These are phyloP conservation scores for Odonthalia washingtoniensis DNA, from an alignment of 31 red algal genomes.

Conservation along the genomic window DNA sequence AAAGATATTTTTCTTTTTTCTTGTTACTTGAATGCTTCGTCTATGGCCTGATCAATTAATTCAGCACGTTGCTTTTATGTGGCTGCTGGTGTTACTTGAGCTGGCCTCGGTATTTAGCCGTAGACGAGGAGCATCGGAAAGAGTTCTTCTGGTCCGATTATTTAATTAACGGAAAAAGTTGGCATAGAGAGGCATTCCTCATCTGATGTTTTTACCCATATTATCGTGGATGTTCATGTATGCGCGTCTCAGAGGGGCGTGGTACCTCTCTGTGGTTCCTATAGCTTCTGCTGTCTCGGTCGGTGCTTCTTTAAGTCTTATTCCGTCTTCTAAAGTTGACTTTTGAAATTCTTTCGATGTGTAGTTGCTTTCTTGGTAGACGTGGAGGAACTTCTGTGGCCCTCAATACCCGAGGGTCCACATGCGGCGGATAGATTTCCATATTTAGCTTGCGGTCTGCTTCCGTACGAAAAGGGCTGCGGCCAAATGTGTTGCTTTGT, in stretches of 20 bases:
- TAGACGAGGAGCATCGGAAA: slow-evolving; percentile 23
- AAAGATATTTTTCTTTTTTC: slow-evolving; percentile 29
- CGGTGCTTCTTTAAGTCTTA: neutral
- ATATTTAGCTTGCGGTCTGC: neutral
- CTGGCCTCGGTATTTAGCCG: neutral
- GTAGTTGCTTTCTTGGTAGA: slow-evolving; percentile 27
- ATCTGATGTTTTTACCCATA: neutral
- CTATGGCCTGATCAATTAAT: slow-evolving; percentile 11
- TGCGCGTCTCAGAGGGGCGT: neutral
- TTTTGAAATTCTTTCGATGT: neutral
- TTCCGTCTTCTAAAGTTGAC: neutral
- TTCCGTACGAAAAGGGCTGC: slow-evolving; percentile 7
- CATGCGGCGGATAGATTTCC: slow-evolving; percentile 6
- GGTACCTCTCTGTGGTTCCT: slow-evolving; percentile 30
- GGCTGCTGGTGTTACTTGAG: neutral
- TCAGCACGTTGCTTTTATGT: neutral
- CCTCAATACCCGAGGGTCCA: too few relatives aligned
- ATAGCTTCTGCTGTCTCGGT: slow-evolving; percentile 28
- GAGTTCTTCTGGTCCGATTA: slow-evolving; percentile 24
- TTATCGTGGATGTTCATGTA: neutral
- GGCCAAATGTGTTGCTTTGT: slow-evolving; percentile 36
- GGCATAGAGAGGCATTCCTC: slow-evolving; percentile 25
- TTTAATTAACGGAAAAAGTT: neutral
- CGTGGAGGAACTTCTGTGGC: too few relatives aligned
- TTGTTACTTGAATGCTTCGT: slow-evolving; percentile 15